These are phyloP conservation scores for Prinsepia uniflora DNA, from an alignment of 306 rosid species.

Conservation along the genomic window DNA sequence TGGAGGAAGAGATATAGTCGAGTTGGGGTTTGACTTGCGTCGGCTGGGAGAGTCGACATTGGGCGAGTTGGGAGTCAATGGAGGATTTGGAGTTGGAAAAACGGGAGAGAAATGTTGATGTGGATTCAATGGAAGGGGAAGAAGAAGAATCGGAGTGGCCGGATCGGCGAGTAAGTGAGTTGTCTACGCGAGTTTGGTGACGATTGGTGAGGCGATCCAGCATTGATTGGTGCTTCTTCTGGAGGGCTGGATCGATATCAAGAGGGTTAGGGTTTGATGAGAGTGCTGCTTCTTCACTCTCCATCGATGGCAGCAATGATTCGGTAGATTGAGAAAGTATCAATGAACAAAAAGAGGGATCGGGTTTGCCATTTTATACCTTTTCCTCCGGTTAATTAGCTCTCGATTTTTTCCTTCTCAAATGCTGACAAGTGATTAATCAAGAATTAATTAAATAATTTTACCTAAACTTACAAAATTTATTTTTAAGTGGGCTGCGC, in stretches of 20 bases:
- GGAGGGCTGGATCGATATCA: conserved; percentile 30
- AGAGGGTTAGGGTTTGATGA: conserved; percentile 17
- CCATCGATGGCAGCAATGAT: conserved; percentile 20
- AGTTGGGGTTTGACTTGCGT: conserved; percentile 46
- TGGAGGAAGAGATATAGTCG: conserved; percentile 51
- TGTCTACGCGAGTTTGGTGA: conserved; percentile 48
- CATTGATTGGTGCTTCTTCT: conserved; percentile 67
- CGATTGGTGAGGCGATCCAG: conserved; percentile 70
- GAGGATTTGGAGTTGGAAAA: conserved; percentile 49
- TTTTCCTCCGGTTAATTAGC: background rate
- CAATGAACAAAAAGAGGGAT: background rate
- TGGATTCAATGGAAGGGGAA: conserved; percentile 42
- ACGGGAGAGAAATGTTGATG: conserved; percentile 51
- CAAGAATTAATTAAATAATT: too few relatives aligned
- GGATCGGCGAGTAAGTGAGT: conserved; percentile 29
- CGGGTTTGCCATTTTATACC: background rate
- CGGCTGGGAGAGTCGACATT: conserved; percentile 37
- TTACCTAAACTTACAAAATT: too few relatives aligned
- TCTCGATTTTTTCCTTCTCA: too few relatives aligned
- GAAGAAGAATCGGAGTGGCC: conserved; percentile 40
- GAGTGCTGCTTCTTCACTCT: conserved; percentile 26
- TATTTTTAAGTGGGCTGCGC: too few relatives aligned
- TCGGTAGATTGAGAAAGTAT: background rate
- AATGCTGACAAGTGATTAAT: too few relatives aligned
- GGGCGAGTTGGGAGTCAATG: conserved; percentile 46